Evolutionary conservation across 1,284 basidiomycete species (phyloP).

Genomic region (Ganoderma resinaceum): DNA sequence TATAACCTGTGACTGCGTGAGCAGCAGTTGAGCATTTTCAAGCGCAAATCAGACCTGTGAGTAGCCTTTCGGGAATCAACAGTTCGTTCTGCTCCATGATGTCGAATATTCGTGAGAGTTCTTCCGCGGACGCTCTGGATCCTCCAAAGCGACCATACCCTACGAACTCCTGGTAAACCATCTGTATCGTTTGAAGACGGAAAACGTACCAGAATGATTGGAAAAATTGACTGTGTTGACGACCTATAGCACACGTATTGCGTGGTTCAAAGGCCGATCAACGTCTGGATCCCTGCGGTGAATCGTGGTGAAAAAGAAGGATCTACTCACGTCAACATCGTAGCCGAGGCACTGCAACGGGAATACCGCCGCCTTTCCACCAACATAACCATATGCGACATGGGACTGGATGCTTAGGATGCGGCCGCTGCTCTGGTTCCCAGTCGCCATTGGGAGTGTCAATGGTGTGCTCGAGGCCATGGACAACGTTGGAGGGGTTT

Average conservation of each 20-base stretch:
- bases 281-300: slow-evolving; percentile 5
- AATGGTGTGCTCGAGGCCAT: slow-evolving; percentile 23
- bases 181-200: not conserved
- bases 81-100: slow-evolving; percentile 74
- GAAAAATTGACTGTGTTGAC: slow-evolving; percentile 96
- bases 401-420: slow-evolving; percentile 93
- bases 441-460: slow-evolving; percentile 34
- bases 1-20: slow-evolving; percentile 67
- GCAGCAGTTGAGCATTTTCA: not conserved
- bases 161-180: slow-evolving; percentile 37
- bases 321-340: slow-evolving; percentile 88
- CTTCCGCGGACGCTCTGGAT: slow-evolving; percentile 71
- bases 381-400: slow-evolving; percentile 96
- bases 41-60: slow-evolving; percentile 63
- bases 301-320: not conserved
- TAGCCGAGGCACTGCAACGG: slow-evolving; percentile 95
- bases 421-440: slow-evolving; percentile 41
- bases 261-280: slow-evolving; percentile 7
- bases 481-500: not conserved
- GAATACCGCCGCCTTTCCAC: slow-evolving; percentile 93
- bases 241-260: slow-evolving; percentile 60
- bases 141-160: slow-evolving; percentile 84
- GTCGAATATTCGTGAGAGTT: slow-evolving; percentile 73
- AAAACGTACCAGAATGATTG: slow-evolving; percentile 85
- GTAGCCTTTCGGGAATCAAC: slow-evolving; percentile 65